phyloP scores from a whole-genome alignment of 108 stramenopile species.

The Schizochytrium sp. region DNA sequence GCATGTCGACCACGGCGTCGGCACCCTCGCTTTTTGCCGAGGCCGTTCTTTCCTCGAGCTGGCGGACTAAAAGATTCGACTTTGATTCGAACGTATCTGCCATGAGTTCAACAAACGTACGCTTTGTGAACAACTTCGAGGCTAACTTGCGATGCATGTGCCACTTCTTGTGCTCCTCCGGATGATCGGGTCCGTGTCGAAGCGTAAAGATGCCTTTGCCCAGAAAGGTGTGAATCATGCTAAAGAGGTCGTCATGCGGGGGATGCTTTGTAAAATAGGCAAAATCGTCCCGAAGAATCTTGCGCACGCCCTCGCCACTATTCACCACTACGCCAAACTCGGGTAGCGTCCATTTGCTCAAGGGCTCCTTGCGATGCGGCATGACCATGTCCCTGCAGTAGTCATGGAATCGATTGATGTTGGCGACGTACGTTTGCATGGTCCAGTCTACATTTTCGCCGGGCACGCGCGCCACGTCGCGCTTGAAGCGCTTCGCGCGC shows the following conservation, averaged over 20 bases:
- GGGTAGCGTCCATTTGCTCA: not conserved
- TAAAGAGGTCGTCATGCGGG: not conserved
- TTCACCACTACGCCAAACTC: not conserved
- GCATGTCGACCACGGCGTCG: not conserved
- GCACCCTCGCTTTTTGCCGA: not conserved
- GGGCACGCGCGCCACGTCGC: not conserved
- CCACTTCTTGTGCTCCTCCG: not conserved
- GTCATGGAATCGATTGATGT: not conserved
- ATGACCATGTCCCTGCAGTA: not conserved
- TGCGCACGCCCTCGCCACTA: not conserved
- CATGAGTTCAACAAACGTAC: not conserved
- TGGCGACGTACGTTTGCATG: not conserved
- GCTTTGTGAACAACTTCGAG: not conserved
- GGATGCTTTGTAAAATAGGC: not conserved
- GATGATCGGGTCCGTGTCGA: not conserved
- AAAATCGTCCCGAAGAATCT: not conserved
- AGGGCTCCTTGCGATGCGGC: not conserved
- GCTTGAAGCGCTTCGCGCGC: no score
- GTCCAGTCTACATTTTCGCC: not conserved
- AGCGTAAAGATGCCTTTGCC: not conserved
- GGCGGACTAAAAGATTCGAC: not conserved
- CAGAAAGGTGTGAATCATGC: not conserved
- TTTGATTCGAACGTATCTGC: not conserved
- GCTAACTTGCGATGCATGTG: not conserved
- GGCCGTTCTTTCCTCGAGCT: not conserved